phyloP scores from a whole-genome alignment of 2,329 filamentous ascomycete genomes.

The Trichoderma sp. region DNA sequence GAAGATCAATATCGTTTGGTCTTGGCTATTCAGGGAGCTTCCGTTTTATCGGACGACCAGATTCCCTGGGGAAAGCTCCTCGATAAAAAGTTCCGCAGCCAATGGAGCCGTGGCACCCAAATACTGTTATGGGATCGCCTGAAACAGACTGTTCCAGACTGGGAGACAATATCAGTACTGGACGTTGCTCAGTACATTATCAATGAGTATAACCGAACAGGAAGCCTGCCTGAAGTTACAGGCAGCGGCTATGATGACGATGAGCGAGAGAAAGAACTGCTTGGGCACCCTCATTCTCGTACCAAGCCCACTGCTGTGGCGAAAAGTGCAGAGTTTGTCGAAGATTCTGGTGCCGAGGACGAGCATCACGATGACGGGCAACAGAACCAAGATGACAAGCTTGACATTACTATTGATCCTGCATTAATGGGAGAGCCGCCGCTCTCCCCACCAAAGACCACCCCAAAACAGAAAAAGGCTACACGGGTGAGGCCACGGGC shows the following conservation, averaged over 20 bases:
- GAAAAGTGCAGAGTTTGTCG: slow-evolving; percentile 36
- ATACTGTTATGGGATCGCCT: slow-evolving; percentile 45
- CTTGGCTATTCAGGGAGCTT: slow-evolving; percentile 45
- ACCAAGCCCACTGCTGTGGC: slow-evolving; percentile 9
- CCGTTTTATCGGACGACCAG: slow-evolving; percentile 45
- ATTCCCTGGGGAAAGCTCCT: slow-evolving; percentile 54
- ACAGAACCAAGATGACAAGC: slow-evolving; percentile 15
- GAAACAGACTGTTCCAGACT: slow-evolving; percentile 38
- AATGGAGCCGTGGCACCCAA: slow-evolving; percentile 42
- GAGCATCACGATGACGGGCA: slow-evolving; percentile 21
- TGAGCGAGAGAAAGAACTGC: slow-evolving; percentile 37
- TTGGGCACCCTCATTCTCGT: slow-evolving; percentile 31
- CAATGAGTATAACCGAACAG: slow-evolving; percentile 38
- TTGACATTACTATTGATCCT: slow-evolving; percentile 40
- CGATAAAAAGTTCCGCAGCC: slow-evolving; percentile 43
- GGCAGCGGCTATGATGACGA: slow-evolving; percentile 36
- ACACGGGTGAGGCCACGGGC: slow-evolving; percentile 29
- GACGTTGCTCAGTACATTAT: slow-evolving; percentile 42
- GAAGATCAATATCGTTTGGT: slow-evolving; percentile 50
- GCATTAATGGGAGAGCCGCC: slow-evolving; percentile 31
- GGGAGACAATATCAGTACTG: slow-evolving; percentile 36
- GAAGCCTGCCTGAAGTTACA: slow-evolving; percentile 39
- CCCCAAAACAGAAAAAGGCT: slow-evolving; percentile 34
- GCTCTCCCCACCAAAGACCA: slow-evolving; percentile 32
- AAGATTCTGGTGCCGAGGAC: slow-evolving; percentile 37